Conservation (phyloP, 805 yeast genomes). For the Yarrowia bubula region DNA sequence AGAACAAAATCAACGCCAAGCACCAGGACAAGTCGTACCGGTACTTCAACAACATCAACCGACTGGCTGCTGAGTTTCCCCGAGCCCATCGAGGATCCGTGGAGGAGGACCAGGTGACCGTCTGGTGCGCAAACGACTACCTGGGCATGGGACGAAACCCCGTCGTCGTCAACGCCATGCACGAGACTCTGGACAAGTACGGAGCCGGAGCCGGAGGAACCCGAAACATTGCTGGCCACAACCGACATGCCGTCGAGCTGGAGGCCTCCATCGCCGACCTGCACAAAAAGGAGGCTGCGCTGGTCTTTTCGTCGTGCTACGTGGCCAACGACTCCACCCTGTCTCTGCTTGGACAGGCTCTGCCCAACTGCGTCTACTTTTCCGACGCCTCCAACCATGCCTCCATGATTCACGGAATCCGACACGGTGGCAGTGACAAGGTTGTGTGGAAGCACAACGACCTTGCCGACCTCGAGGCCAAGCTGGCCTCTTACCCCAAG, state of each 20-base stretch:
- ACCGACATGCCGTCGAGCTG: slow-evolving; percentile 78
- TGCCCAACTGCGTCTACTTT: slow-evolving; percentile 85
- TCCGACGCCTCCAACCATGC: slow-evolving; percentile 95
- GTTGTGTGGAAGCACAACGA: slow-evolving; percentile 92
- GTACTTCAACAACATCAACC: slow-evolving; percentile 93
- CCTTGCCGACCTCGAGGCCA: slow-evolving; percentile 73
- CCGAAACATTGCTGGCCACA: slow-evolving; percentile 97
- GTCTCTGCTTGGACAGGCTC: slow-evolving; percentile 83
- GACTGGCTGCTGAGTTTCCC: slow-evolving; percentile 92
- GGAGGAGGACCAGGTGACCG: slow-evolving; percentile 79
- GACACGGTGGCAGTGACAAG: slow-evolving; percentile 83
- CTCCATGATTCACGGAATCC: slow-evolving; percentile 94
- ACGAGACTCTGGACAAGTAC: slow-evolving; percentile 73
- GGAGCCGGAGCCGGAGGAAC: slow-evolving; percentile 99
- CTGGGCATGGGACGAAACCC: slow-evolving; percentile 89
- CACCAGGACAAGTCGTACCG: slow-evolving; percentile 89
- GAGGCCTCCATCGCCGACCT: slow-evolving; percentile 85
- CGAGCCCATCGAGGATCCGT: slow-evolving; percentile 77
- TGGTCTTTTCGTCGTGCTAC: slow-evolving; percentile 92
- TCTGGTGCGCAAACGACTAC: slow-evolving; percentile 99
- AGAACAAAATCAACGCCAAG: slow-evolving; percentile 65
- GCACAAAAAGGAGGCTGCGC: slow-evolving; percentile 92
- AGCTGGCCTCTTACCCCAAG: slow-evolving; percentile 75
- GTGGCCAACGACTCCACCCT: slow-evolving; percentile 96
- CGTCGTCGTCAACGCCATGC: slow-evolving; percentile 72